Percentiles rank a stretch among this genome's conserved stretches.
These are phyloP conservation scores for Puccinia polysora DNA, from an alignment of 1,284 basidiomycete species.

Conservation along the genomic window DNA sequence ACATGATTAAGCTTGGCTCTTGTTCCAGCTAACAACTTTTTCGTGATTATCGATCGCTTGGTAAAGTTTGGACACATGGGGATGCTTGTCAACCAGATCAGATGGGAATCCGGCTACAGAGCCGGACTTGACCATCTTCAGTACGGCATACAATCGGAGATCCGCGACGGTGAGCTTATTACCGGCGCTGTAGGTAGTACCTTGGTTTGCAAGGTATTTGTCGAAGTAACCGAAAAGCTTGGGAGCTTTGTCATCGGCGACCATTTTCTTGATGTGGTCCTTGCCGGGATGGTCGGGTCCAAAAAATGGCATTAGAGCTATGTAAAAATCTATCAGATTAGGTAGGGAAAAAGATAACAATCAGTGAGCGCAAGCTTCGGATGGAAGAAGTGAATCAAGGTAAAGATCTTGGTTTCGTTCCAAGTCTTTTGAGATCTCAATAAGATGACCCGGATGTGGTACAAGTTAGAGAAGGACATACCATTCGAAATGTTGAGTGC, in stretches of 20 bases:
- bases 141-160: background rate
- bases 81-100: constrained; percentile 11
- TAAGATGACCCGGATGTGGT: too few species aligned
- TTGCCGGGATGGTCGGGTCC: background rate
- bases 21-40: constrained; percentile 25
- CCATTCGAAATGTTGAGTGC: background rate
- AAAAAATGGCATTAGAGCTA: background rate
- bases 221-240: constrained; percentile 5
- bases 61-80: constrained; percentile 6
- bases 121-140: background rate
- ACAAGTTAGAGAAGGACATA: background rate
- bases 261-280: background rate
- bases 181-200: constrained; percentile 19
- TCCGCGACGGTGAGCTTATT: constrained; percentile 10
- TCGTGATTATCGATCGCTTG: constrained; percentile 15
- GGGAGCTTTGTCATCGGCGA: background rate
- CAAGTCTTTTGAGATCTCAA: too few species aligned
- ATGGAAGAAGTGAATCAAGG: background rate
- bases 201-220: background rate
- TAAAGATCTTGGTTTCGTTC: background rate
- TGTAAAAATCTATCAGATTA: background rate
- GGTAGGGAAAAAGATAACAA: background rate
- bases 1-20: background rate
- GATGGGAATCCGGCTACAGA: background rate
- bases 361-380: background rate